phyloP scores from a whole-genome alignment of 495 filamentous ascomycete species.

The Penicillium longicatenatum region DNA sequence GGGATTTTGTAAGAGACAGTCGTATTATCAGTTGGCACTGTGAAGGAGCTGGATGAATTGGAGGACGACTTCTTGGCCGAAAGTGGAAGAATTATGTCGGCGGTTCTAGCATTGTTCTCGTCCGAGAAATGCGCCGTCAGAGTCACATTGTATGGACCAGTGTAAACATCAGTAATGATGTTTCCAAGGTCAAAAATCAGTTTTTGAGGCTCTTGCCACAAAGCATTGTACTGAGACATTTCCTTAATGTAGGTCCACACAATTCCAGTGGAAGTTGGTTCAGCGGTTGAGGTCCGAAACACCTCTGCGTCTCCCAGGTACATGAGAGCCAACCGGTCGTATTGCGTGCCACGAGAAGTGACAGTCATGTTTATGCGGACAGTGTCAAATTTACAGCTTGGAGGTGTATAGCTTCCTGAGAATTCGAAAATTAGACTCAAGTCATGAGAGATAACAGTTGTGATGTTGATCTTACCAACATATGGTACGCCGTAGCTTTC shows the following conservation, averaged over 20 bases:
- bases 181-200: conserved; percentile 86
- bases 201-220: conserved; percentile 70
- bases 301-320: conserved; percentile 82
- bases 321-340: conserved; percentile 77
- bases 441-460: background rate
- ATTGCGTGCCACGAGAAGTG: conserved; percentile 72
- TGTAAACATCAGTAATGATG: conserved; percentile 72
- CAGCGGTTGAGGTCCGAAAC: conserved; percentile 84
- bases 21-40: conserved; percentile 65
- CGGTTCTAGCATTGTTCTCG: conserved; percentile 47
- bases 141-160: conserved; percentile 78
- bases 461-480: conserved; percentile 58
- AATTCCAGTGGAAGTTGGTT: conserved; percentile 74
- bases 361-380: conserved; percentile 83
- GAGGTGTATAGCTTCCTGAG: conserved; percentile 69
- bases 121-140: conserved; percentile 72
- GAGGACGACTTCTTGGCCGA: conserved; percentile 57
- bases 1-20: conserved; percentile 59
- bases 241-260: conserved; percentile 80
- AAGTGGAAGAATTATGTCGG: conserved; percentile 74
- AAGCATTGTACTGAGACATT: conserved; percentile 69
- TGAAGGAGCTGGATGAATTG: conserved; percentile 66
- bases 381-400: conserved; percentile 72
- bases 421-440: background rate
- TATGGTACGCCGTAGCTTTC: conserved; percentile 79